Base-by-base conservation (phyloP, 768 basidiomycete species). In the Infundibulicybe gibba region DNA sequence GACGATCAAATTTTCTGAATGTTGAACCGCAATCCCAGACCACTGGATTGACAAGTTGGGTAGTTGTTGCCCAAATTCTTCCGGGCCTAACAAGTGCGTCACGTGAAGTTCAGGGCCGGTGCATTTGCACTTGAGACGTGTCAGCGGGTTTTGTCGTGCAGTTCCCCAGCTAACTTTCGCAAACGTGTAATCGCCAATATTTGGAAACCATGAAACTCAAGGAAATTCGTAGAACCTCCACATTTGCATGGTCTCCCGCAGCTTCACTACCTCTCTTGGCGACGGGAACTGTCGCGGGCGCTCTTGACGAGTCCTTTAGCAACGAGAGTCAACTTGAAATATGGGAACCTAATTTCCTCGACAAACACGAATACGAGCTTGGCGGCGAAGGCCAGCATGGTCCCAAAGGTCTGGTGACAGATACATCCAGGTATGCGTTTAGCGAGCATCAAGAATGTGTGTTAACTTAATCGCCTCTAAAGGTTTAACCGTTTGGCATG, bases 401-500 rank as follows among this genome's bases (percentile, higher is more conserved):
- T 6, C 83, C 89, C 1, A 79, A 75, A 54, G 89, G 82, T 8
- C 62, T 72, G 21, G 81, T 93, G 2, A 82, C 77, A 43, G 90
- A 88, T 49, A 84, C 69, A 34, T 79, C 90, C 12, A 81, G 87
- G 89, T 82, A 43, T 13, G 69, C 59, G 16, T 42, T 32, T 34
- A 16, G 10, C 5, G 5, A 13, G 5, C 9, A 37, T 6, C 0
- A n/a, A 9, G 35, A 16, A 33, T 16, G 41, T 53, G 52, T n/a
- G n/a, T n/a, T n/a, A 13, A 35, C 19, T 14, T 20, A 37, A 31
- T 34, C 33, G 11, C 20, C 32, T 32, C 39, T 42, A 33, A 56
- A 94, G 94, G 58, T 97, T 95, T 74, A 95, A 97, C 68, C 87
- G 92, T 43, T 75, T 99, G 48, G 88, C 90, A 10, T 99, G 95